Evolutionary conservation across 164 flowering plant genomes (phyloP), one percentile per base, ranked within the genome.

Genomic region (Cinnamomum chago): DNA sequence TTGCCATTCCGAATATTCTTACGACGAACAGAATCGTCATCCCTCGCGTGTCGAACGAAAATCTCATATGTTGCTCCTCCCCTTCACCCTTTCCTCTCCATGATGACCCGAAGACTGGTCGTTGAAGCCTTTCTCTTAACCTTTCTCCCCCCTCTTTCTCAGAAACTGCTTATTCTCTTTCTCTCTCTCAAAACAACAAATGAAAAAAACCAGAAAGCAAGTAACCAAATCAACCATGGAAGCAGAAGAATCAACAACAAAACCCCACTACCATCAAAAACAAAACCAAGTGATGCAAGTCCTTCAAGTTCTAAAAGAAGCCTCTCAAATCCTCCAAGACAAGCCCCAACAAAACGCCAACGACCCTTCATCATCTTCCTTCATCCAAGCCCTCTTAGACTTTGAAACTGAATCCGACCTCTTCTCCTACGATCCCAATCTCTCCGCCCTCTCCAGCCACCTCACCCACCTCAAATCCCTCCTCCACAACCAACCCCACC

Each of bases 301-400:
- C 3, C 81, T 91, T 1, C 85, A 90, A 82, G 89, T 89, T 50
- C 85, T 93, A 0, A 93, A 87, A 75, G 88, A 89, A 82, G 95
- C 95, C 20, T 91, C 98, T 6, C 90, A 82, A 7, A 82, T 85
- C 55, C 72, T 93, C 20, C 89, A 86, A 58, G 33, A 81, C 28
- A 83, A 85, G 58, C 87, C 92, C 17, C 71, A 3, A 27, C 50
- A 70, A 13, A 76, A 80, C 5, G 58, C 71, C 35, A 30, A 30
- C 65, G 83, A 82, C 2, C 75, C 79, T 70, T 74, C 76, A 75
- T 79, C 86, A 5, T 77, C 81, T n/a, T 68, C 88, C 76, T 73
- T 90, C 85, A 80, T 89, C 75, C 85, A 89, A 77, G 97, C 90
- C 72, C 86, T 93, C 28, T 79, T 93, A 13, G 91, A 84, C 75